A percentile compares a stretch with the other conserved stretches of the same genome.
Conservation (phyloP, 2,329 filamentous ascomycete genomes). For the Alternaria novae-zelandiae region DNA sequence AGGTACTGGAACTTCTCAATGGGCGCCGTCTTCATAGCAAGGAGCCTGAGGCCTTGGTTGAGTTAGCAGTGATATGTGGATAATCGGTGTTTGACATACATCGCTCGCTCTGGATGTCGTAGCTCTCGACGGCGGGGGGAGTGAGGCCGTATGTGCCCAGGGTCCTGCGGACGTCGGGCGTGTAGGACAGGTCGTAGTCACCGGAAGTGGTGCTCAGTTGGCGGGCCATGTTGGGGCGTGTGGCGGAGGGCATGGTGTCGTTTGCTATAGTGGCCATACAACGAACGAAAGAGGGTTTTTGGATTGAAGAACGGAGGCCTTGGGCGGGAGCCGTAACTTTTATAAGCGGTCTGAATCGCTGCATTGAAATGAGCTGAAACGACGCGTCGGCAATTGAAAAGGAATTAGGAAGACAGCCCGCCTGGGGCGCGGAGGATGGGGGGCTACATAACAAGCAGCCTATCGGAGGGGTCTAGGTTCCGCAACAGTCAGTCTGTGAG, state of each 20-base stretch:
- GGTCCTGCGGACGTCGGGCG: constrained; percentile 57
- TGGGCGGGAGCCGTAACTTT: constrained; percentile 39
- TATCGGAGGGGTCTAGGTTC: constrained; percentile 34
- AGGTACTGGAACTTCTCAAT: constrained; percentile 88
- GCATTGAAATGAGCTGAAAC: constrained; percentile 44
- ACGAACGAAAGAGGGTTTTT: constrained; percentile 23
- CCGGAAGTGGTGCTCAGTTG: constrained; percentile 51
- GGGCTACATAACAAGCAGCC: constrained; percentile 23
- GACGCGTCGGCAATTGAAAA: constrained; percentile 39
- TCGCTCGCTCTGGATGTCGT: constrained; percentile 58
- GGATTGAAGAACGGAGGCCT: constrained; percentile 23
- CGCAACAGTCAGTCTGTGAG: constrained; percentile 17
- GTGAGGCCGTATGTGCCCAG: constrained; percentile 61
- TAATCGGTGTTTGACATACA: constrained; percentile 52
- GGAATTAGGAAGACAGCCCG: constrained; percentile 34
- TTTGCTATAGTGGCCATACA: constrained; percentile 45
- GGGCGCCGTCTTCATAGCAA: constrained; percentile 70
- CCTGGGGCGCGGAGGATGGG: constrained; percentile 23
- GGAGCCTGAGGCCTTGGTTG: constrained; percentile 74
- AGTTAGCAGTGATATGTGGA: constrained; percentile 8
- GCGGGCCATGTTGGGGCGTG: constrained; percentile 46
- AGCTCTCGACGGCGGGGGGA: constrained; percentile 58
- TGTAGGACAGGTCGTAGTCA: constrained; percentile 59
- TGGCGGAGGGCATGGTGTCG: constrained; percentile 44
- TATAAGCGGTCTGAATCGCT: constrained; percentile 41